Conservation (phyloP, 1,284 basidiomycete species). For the Omphalotus olearius region DNA sequence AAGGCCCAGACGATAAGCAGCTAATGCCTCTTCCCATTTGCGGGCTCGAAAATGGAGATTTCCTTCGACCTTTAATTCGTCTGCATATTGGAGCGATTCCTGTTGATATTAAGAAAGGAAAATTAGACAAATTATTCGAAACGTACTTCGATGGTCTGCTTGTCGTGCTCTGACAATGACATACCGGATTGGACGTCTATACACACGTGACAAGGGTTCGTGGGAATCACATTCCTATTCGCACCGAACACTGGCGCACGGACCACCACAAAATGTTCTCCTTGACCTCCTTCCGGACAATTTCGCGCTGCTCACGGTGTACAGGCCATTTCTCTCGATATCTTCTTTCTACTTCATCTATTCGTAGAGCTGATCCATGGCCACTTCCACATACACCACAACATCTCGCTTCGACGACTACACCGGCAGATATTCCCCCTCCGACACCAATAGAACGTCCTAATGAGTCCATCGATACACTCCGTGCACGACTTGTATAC, state of each 20-base stretch:
- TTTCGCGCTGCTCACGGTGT: not conserved
- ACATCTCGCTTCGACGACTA: slow-evolving; percentile 56
- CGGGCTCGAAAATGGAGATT: slow-evolving; percentile 47
- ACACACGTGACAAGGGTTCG: too few relatives aligned
- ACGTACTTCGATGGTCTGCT: too few relatives aligned
- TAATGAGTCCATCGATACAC: slow-evolving; percentile 62
- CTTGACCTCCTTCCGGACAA: not conserved
- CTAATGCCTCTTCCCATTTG: slow-evolving; percentile 64
- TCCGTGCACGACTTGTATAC: slow-evolving; percentile 87
- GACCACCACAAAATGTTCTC: not conserved
- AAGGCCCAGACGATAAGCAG: slow-evolving; percentile 56
- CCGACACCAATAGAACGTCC: slow-evolving; percentile 54
- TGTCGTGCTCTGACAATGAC: too few relatives aligned
- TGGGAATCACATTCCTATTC: too few relatives aligned
- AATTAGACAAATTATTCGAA: too few relatives aligned
- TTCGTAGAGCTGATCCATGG: slow-evolving; percentile 56
- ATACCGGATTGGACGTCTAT: too few relatives aligned
- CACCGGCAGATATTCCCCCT: slow-evolving; percentile 40
- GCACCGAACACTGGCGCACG: too few relatives aligned
- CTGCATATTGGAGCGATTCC: slow-evolving; percentile 45
- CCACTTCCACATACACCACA: slow-evolving; percentile 69
- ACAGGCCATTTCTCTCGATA: not conserved
- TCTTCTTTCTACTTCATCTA: not conserved
- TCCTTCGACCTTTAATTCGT: slow-evolving; percentile 57
- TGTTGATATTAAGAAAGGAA: slow-evolving; percentile 18